phyloP scores from a whole-genome alignment of 805 yeast genomes.

The Nakazawaea ernobii region DNA sequence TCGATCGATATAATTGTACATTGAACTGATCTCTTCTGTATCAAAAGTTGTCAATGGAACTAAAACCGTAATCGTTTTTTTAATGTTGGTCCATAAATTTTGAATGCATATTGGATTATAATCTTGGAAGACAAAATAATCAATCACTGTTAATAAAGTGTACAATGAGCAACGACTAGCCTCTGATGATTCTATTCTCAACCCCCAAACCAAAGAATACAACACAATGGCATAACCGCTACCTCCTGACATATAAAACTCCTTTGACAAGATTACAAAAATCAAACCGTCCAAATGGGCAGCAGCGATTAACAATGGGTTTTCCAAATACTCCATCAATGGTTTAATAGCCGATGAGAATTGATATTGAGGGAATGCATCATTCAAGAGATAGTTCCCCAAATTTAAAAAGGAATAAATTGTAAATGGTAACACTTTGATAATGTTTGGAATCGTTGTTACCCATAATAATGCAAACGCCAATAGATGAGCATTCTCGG shows the following conservation, averaged over 20 bases:
- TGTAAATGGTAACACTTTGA: conserved; percentile 35
- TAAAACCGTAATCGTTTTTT: conserved; percentile 15
- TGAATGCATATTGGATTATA: conserved; percentile 12
- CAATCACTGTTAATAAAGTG: conserved; percentile 18
- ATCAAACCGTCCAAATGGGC: conserved; percentile 33
- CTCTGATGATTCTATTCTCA: conserved; percentile 32
- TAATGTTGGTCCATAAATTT: conserved; percentile 15
- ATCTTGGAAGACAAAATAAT: conserved; percentile 16
- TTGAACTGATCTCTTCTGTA: conserved; percentile 2
- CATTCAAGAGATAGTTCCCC: conserved; percentile 25
- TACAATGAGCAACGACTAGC: conserved; percentile 25
- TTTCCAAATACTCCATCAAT: conserved; percentile 29
- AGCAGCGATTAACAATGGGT: conserved; percentile 30
- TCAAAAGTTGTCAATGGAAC: conserved; percentile 14
- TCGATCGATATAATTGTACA: conserved; percentile 4
- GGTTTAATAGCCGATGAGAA: conserved; percentile 30
- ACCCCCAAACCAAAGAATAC: conserved; percentile 30
- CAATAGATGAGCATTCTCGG: conserved; percentile 35
- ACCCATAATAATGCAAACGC: conserved; percentile 33
- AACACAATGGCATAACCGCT: conserved; percentile 25
- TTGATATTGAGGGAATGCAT: conserved; percentile 25
- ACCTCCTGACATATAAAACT: conserved; percentile 19
- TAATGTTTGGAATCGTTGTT: conserved; percentile 23
- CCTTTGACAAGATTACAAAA: conserved; percentile 23
- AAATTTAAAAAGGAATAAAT: conserved; percentile 35